Base-by-base conservation (phyloP, 1,284 basidiomycete species). In the Trametes hirsuta region DNA sequence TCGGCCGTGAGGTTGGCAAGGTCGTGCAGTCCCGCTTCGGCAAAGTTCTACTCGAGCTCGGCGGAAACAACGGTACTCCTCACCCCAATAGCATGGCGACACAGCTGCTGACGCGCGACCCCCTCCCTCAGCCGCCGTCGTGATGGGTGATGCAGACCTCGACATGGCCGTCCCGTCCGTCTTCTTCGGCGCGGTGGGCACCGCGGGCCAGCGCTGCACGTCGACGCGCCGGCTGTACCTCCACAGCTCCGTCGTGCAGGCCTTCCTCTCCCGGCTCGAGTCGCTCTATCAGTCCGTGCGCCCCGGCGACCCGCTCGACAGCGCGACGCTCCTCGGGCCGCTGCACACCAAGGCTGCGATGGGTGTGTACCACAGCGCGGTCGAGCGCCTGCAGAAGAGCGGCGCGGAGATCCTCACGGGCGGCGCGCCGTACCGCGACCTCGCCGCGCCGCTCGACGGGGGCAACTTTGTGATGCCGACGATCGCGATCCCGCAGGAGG, bases 121-220 rank as follows among this genome's bases (percentile, higher is more conserved):
- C n/a, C 15, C 8, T 24, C 21, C 4, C 12, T 18, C 68, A 91
- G 94, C 95, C 59, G 88, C 94, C 40, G 90, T 97, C 68, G 84
- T 98, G 61, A 91, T 97, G 84, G 86, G 93, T 54, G 95, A 97
- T 77, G 96, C 96, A 30, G 94, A 97, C 76, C 83, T 98, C 35
- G 83, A 85, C 18, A 84, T 97, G 64, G 95, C 96, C 34, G 84
- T 98, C 15, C 92, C 93, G 45, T 85, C 91, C 0, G 88, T 96
- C 21, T 93, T 95, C 74, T 98, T 98, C 78, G 94, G 95, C 37
- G 94, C 95, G 25, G 88, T 97, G 49, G 96, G 96, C 45, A 98
- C 96, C 44, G 92, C 94, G 36, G 96, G 96, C 22, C 96, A 98
- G 74, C 84, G 96, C 50, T 98, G 96, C 78, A 98, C 96, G 1